These are phyloP conservation scores for Venustampulla echinocandica DNA, from an alignment of 495 filamentous ascomycete species.

Conservation along the genomic window DNA sequence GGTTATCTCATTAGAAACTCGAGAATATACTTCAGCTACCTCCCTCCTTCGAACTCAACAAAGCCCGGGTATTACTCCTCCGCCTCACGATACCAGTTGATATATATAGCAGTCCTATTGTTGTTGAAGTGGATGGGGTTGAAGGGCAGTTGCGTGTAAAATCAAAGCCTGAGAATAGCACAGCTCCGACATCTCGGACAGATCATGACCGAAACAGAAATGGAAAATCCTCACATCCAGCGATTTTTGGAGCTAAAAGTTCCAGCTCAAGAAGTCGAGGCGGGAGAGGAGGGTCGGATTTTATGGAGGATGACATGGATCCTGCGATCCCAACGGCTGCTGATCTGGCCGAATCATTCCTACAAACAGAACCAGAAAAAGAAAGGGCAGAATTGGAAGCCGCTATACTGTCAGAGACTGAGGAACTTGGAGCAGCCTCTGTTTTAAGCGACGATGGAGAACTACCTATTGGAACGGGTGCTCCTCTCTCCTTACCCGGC, in stretches of 20 bases:
- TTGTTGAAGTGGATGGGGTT: slow-evolving; percentile 69
- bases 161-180: slow-evolving; percentile 12
- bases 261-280: not conserved
- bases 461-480: slow-evolving; percentile 60
- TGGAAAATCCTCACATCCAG: slow-evolving; percentile 3
- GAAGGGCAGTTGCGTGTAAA: slow-evolving; percentile 49
- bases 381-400: slow-evolving; percentile 71
- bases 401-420: slow-evolving; percentile 59
- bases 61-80: slow-evolving; percentile 60
- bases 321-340: slow-evolving; percentile 63
- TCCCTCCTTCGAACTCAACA: slow-evolving; percentile 53
- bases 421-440: slow-evolving; percentile 49
- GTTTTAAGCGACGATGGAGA: slow-evolving; percentile 52
- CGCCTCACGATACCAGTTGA: slow-evolving; percentile 74
- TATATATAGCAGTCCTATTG: slow-evolving; percentile 68
- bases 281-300: not conserved
- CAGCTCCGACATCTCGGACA: slow-evolving; percentile 20
- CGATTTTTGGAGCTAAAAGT: not conserved
- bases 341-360: slow-evolving; percentile 79
- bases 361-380: slow-evolving; percentile 67
- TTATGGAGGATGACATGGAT: slow-evolving; percentile 18
- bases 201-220: slow-evolving; percentile 23
- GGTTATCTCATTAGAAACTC: slow-evolving; percentile 51
- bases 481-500: slow-evolving; percentile 62
- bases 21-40: slow-evolving; percentile 65